Evolutionary conservation across 495 filamentous ascomycete species (phyloP).

Genomic region (Penicillium ochrochloron): DNA sequence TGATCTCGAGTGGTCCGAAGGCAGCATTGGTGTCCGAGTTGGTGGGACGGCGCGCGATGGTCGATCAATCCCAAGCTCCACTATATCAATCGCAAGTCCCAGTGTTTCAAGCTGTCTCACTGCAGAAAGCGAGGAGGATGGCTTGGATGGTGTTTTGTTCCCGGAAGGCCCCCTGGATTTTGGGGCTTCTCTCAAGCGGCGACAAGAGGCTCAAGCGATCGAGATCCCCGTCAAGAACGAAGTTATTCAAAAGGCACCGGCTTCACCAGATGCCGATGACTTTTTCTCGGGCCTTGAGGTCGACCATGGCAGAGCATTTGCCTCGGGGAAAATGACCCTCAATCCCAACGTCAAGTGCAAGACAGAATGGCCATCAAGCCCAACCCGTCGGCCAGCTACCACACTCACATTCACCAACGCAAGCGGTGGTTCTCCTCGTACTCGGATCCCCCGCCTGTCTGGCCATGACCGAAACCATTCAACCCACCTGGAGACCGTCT

Average conservation of each 20-base stretch:
- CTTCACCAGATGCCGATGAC: slow-evolving; percentile 66
- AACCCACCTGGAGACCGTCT: slow-evolving; percentile 84
- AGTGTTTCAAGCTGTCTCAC: slow-evolving; percentile 89
- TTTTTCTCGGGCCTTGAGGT: slow-evolving; percentile 88
- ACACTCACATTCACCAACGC: slow-evolving; percentile 88
- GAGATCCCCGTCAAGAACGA: slow-evolving; percentile 36
- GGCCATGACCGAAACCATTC: slow-evolving; percentile 68
- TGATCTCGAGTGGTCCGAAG: slow-evolving; percentile 85
- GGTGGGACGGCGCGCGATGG: slow-evolving; percentile 80
- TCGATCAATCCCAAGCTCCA: slow-evolving; percentile 78
- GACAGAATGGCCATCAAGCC: slow-evolving; percentile 65
- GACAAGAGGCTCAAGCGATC: slow-evolving; percentile 58
- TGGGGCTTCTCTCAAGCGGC: slow-evolving; percentile 71
- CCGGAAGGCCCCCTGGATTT: slow-evolving; percentile 85
- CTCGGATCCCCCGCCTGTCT: slow-evolving; percentile 67
- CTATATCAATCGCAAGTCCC: slow-evolving; percentile 85
- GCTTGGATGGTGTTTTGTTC: slow-evolving; percentile 79
- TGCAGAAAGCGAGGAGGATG: slow-evolving; percentile 92
- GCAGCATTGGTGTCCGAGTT: slow-evolving; percentile 85
- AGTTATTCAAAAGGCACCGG: slow-evolving; percentile 36
- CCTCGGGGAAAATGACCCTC: slow-evolving; percentile 76
- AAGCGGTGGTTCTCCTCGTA: slow-evolving; percentile 47
- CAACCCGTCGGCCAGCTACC: slow-evolving; percentile 73
- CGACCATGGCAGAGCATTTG: slow-evolving; percentile 79
- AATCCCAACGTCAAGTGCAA: slow-evolving; percentile 94